Evolutionary conservation across 805 yeast genomes (phyloP).

Genomic region (Suhomyces faveliae): DNA sequence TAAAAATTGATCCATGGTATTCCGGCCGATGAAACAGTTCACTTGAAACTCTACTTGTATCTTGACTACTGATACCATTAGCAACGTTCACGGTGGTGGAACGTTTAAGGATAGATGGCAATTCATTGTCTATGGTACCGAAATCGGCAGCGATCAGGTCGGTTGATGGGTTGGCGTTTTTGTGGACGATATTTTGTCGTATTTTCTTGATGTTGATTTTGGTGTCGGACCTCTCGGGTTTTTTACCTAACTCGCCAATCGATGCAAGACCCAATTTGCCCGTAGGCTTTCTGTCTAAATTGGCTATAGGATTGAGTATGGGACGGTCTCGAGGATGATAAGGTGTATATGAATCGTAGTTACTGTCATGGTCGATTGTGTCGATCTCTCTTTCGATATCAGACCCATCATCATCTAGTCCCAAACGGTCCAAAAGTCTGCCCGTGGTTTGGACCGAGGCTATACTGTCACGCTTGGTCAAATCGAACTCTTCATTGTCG

Average conservation of each 20-base stretch:
- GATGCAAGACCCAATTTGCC: slow-evolving; percentile 3
- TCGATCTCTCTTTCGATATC: background rate
- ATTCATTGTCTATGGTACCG: slow-evolving; percentile 6
- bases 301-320: slow-evolving; percentile 1
- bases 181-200: slow-evolving; percentile 15
- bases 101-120: background rate
- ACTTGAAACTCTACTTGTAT: background rate
- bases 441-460: slow-evolving; percentile 31
- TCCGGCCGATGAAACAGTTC: slow-evolving; percentile 2
- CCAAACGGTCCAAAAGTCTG: slow-evolving; percentile 28
- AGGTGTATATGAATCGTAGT: background rate
- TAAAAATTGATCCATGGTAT: background rate
- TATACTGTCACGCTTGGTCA: slow-evolving; percentile 17
- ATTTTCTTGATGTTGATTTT: slow-evolving; percentile 6
- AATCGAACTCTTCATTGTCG: slow-evolving; percentile 13
- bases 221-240: background rate
- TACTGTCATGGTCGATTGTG: too few relatives aligned
- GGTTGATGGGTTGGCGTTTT: slow-evolving; percentile 22
- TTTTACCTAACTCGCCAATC: background rate
- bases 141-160: slow-evolving; percentile 27
- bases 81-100: slow-evolving; percentile 6
- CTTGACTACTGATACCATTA: background rate
- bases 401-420: slow-evolving; percentile 19
- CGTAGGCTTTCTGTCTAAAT: background rate
- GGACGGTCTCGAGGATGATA: background rate